Percentiles rank a stretch among this genome's conserved stretches.
These are phyloP conservation scores for Agaricales sp. DNA, from an alignment of 1,284 basidiomycete genomes.

Conservation along the genomic window DNA sequence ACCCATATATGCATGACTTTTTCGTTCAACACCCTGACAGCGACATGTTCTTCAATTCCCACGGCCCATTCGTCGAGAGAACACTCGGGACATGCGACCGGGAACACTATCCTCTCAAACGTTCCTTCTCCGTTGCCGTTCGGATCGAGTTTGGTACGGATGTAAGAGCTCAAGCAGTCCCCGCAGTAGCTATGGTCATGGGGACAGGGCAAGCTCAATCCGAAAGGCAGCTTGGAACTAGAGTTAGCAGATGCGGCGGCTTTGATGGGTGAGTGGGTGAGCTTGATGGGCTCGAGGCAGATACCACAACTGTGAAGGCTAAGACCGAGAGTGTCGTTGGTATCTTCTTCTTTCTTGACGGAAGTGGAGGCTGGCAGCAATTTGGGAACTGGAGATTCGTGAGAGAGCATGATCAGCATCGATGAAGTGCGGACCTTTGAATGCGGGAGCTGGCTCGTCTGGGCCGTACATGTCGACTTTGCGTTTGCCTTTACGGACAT, in stretches of 20 bases:
- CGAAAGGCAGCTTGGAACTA: conserved; percentile 25
- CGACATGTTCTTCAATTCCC: conserved; percentile 26
- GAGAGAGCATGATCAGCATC: too few relatives aligned
- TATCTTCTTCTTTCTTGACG: conserved; percentile 5
- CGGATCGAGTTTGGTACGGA: conserved; percentile 26
- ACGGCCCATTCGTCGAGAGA: conserved; percentile 19
- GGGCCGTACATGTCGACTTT: conserved; percentile 4
- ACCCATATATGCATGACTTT: conserved; percentile 28
- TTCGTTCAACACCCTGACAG: conserved; percentile 21
- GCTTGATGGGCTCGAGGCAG: conserved; percentile 27
- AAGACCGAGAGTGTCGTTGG: neutral
- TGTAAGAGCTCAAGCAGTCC: conserved; percentile 24
- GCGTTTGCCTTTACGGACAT: conserved; percentile 23
- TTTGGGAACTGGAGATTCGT: too few relatives aligned
- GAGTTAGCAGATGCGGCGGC: conserved; percentile 25
- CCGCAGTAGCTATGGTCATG: conserved; percentile 26
- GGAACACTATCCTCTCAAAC: conserved; percentile 23
- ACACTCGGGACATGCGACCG: conserved; percentile 30
- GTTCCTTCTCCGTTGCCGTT: conserved; percentile 20
- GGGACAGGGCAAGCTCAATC: conserved; percentile 26
- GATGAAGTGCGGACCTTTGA: too few relatives aligned
- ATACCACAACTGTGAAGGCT: conserved; percentile 24
- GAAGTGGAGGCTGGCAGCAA: too few relatives aligned
- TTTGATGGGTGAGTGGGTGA: conserved; percentile 23
- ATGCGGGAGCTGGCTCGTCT: too few relatives aligned